Conservation (phyloP, 345 rosid genomes). For the Lepidium aucheri region DNA sequence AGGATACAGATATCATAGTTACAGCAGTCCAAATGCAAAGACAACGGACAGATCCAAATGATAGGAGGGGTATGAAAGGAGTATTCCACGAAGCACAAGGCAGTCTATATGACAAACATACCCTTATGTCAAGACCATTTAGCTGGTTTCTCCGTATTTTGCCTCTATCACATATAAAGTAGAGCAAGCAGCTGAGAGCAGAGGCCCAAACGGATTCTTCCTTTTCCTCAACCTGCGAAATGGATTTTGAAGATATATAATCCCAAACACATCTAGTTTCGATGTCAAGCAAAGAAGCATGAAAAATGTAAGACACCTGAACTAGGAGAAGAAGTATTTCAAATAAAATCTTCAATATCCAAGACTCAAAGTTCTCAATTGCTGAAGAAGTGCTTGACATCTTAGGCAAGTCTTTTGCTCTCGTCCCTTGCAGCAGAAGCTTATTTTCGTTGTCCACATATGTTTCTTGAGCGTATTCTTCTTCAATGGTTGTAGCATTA, state of each 20-base stretch:
- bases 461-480: constrained; percentile 70
- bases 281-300: constrained; percentile 1
- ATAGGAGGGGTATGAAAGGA: not conserved
- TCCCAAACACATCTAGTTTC: constrained; percentile 1
- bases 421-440: constrained; percentile 41
- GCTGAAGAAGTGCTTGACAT: constrained; percentile 52
- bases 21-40: not conserved
- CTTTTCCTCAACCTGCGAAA: constrained; percentile 64
- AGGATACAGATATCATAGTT: constrained; percentile 6
- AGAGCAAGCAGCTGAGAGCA: constrained; percentile 91
- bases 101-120: constrained; percentile 20
- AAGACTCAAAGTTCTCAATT: constrained; percentile 70
- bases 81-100: constrained; percentile 1
- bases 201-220: constrained; percentile 98
- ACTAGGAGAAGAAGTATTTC: constrained; percentile 92
- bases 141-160: constrained; percentile 67
- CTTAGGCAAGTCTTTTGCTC: constrained; percentile 41
- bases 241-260: constrained; percentile 14
- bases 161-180: constrained; percentile 89
- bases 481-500: constrained; percentile 70
- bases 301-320: constrained; percentile 48
- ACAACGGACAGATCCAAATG: not conserved
- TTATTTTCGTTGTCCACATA: constrained; percentile 49
- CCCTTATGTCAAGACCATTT: constrained; percentile 98
- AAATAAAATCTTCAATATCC: constrained; percentile 84